A percentile compares a stretch with the other conserved stretches of the same genome.
Conservation (phyloP, 140 eudicot genomes). For the Stevia rebaudiana region DNA sequence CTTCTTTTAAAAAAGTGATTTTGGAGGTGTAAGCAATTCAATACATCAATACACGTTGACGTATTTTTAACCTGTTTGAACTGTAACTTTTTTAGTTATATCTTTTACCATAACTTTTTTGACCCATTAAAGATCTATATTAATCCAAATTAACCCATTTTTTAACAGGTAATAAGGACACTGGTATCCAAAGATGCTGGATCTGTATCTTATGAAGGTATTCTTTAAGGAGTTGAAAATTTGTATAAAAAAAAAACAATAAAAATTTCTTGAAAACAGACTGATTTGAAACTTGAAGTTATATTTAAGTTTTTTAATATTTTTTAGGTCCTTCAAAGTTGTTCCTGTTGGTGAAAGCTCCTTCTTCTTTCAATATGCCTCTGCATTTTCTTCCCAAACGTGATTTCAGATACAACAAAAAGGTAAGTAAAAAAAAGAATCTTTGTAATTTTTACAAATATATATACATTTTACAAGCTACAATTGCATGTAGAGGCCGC, state of each 20-base stretch:
- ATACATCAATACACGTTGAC: background rate
- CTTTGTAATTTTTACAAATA: no score
- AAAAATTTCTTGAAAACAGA: slow-evolving; percentile 1
- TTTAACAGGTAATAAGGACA: slow-evolving; percentile 68
- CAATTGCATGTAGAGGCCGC: no score
- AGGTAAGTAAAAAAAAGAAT: no score
- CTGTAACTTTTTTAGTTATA: background rate
- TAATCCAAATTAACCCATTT: background rate
- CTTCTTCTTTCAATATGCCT: slow-evolving; percentile 61
- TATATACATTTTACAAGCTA: no score
- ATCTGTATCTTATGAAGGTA: slow-evolving; percentile 78
- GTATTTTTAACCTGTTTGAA: background rate
- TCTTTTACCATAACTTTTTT: background rate
- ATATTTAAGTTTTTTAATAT: slow-evolving; percentile 15
- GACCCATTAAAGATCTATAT: background rate
- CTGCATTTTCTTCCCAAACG: slow-evolving; percentile 94
- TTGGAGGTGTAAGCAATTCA: background rate
- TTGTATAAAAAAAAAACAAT: background rate
- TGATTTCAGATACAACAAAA: slow-evolving; percentile 58
- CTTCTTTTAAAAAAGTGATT: background rate
- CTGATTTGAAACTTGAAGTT: background rate
- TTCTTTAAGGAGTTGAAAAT: slow-evolving; percentile 4
- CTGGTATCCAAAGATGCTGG: slow-evolving; percentile 83
- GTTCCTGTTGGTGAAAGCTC: slow-evolving; percentile 85
- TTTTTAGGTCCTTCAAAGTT: slow-evolving; percentile 80